Percentiles rank a stretch among this genome's conserved stretches.
phyloP scores from a whole-genome alignment of 1,284 basidiomycete species.

The Stereum hirsutum region DNA sequence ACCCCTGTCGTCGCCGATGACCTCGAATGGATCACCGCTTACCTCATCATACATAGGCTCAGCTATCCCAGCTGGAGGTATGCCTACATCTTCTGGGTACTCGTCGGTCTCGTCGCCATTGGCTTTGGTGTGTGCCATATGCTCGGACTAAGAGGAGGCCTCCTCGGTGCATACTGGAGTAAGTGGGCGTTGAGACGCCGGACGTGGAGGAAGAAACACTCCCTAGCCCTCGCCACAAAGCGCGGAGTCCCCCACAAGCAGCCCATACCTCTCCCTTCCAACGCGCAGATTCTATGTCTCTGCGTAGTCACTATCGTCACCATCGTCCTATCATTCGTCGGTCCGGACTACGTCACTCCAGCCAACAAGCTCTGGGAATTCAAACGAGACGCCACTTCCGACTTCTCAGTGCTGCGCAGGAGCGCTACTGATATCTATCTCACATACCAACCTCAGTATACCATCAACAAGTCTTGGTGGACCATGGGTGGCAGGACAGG shows the following conservation, averaged over 20 bases:
- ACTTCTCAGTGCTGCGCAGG: constrained; percentile 13
- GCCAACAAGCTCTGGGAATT: constrained; percentile 35
- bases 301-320: constrained; percentile 31
- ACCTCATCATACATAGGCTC: constrained; percentile 43
- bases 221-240: constrained; percentile 21
- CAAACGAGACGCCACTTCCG: constrained; percentile 8
- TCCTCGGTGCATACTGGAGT: constrained; percentile 38
- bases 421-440: constrained; percentile 20
- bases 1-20: constrained; percentile 35
- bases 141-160: constrained; percentile 29
- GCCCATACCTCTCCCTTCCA: constrained; percentile 47
- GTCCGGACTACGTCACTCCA: constrained; percentile 71
- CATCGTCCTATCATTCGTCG: constrained; percentile 44
- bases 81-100: constrained; percentile 45
- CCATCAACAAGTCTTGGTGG: constrained; percentile 73
- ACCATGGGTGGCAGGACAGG: constrained; percentile 68
- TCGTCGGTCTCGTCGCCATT: constrained; percentile 31
- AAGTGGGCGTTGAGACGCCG: constrained; percentile 47
- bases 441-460: constrained; percentile 40
- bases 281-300: constrained; percentile 46
- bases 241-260: constrained; percentile 29
- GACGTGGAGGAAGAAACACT: constrained; percentile 36
- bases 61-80: constrained; percentile 44
- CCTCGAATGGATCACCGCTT: constrained; percentile 45
- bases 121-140: constrained; percentile 30